Percentiles rank a stretch among this genome's conserved stretches.
phyloP scores from a whole-genome alignment of 2,329 filamentous ascomycete species.

The Mycocentrospora acerina region DNA sequence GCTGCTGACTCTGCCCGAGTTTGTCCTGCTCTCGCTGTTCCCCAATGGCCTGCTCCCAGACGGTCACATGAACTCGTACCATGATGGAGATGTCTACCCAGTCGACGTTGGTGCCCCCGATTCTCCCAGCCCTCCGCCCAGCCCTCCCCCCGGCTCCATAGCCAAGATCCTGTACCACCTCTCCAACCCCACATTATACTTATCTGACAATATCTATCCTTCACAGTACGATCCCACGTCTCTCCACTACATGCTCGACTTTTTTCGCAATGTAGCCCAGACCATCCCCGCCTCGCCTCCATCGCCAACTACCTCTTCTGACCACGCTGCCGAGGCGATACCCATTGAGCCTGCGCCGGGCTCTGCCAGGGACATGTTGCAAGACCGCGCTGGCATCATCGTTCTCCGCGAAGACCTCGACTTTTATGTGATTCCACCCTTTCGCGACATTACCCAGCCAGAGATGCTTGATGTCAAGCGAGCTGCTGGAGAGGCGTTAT shows the following conservation, averaged over 20 bases:
- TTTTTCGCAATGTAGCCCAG: constrained; percentile 93
- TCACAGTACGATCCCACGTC: constrained; percentile 92
- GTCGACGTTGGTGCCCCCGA: constrained; percentile 77
- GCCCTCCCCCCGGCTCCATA: constrained; percentile 36
- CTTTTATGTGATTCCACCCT: constrained; percentile 93
- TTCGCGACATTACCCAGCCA: constrained; percentile 75
- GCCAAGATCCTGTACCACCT: constrained; percentile 45
- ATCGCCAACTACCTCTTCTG: constrained; percentile 57
- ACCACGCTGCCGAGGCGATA: constrained; percentile 54
- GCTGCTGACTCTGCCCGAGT: constrained; percentile 91
- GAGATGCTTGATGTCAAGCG: constrained; percentile 98
- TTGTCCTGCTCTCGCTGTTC: constrained; percentile 95
- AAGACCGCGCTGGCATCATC: constrained; percentile 93
- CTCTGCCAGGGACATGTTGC: constrained; percentile 72
- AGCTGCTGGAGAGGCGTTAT: constrained; percentile 80
- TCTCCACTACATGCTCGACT: constrained; percentile 98
- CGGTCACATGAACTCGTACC: constrained; percentile 89
- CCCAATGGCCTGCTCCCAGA: constrained; percentile 98
- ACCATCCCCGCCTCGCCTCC: constrained; percentile 79
- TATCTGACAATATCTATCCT: constrained; percentile 57
- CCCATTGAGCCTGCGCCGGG: constrained; percentile 72
- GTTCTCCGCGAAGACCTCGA: constrained; percentile 94
- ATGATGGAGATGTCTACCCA: constrained; percentile 91
- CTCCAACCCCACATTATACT: constrained; percentile 51
- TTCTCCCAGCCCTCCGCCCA: constrained; percentile 30